Base-by-base conservation (phyloP, 345 rosid species). In the Carallia pectinifolia region DNA sequence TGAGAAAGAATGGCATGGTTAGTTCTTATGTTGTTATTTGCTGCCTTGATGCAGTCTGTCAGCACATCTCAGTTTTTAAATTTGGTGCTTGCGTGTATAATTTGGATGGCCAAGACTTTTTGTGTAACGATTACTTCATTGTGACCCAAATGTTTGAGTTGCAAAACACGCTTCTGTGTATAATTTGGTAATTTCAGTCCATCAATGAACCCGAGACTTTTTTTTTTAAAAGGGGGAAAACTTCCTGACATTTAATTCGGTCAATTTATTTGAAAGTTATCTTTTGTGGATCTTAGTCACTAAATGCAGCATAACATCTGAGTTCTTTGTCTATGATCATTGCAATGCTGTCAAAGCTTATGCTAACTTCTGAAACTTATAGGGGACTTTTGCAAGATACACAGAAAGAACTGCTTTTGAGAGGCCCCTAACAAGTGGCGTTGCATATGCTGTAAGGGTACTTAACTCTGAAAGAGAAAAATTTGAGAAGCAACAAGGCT, bases 401-500 rank as follows among this genome's bases (percentile, higher is more conserved):
- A 89, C 98, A 4, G 96, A 94, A 71, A 79, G 95, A 81, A 94
- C 98, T 71, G 89, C 97, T 70, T 94, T 94, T 72, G 98, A 94
- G 87, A 86, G 98, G 85, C 98, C 98, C 37, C 91, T 91, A 58
- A 94, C 98, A 23, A 94, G 98, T 76, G 94, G 97, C n/a, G 91
- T 94, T 55, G 98, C 98, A 50, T 94, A 94, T 84, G 98, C 98
- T 50, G 84, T 89, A 62, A 87, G 91, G 85, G 96, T 94, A 69
- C 96, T 89, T 47, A 91, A 85, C 76, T 77, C 95, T 31, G 98
- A 94, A 79, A 88, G 98, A 82, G 93, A 87, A 77, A 85, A 87
- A 74, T 91, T 93, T 68, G 97, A 94, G 91, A 88, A 81, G 79
- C 93, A 84, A 74, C 98, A 94, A 71, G 93, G 92, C 62, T 94